Base-by-base conservation (phyloP, 345 rosid species). In the Schrenkiella parvula region DNA sequence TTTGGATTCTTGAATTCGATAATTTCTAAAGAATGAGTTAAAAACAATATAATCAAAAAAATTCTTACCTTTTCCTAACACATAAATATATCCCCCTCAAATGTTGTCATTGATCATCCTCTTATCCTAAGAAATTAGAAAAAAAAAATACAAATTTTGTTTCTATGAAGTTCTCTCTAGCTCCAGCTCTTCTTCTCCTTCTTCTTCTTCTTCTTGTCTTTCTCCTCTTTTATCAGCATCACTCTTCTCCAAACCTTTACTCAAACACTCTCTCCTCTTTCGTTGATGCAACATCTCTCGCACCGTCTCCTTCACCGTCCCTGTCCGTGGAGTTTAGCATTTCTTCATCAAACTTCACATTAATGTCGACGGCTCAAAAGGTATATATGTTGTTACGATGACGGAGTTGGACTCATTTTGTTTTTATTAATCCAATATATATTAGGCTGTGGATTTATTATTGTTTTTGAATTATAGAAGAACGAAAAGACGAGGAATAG, bases 281-380 rank as follows among this genome's bases (percentile, higher is more conserved):
- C 59, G 74, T 61, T 21, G 50, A 68, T 61, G 79, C 68, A 32
- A 26, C 70, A 34, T 50, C 62, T 18, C 21, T 35, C 1, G 7
- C 18, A 6, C n/a, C 42, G 4, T 75, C 79, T 75, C 74, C 69
- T 59, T 13, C 79, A 18, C 35, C 70, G 2, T 66, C 64, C 4
- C 6, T 21, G 9, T 43, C 64, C 43, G 60, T 61, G 57, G 79
- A 34, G 18, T 22, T 53, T 18, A 53, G 28, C 11, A 44, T 12
- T 0, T 11, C 41, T 15, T 35, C 75, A 59, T 53, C 74, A 26
- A 76, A 69, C 60, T 11, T 54, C 37, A 69, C 75, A 26, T 18
- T 29, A 10, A 28, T 26, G 4, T 4, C 52, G 29, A 62, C 15
- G 18, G 17, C 41, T 42, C 48, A 62, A 53, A 60, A 68, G 41